Base-by-base conservation (phyloP, 352 stramenopile genomes). In the Phytophthora pinifolia region DNA sequence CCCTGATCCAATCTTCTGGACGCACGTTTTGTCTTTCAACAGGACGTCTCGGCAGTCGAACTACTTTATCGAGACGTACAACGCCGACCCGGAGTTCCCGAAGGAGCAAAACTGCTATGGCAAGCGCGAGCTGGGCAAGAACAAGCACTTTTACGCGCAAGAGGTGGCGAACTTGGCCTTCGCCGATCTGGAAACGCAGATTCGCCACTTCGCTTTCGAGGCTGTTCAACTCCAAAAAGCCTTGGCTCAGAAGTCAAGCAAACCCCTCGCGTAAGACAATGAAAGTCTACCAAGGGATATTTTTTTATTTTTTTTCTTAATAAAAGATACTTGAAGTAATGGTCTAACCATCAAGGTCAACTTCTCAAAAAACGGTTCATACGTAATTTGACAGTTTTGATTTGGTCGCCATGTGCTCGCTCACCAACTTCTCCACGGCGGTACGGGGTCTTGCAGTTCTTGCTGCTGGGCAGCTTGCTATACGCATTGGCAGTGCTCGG, bases 1-100 rank as follows among this genome's bases (percentile, higher is more conserved):
- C 25, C 47, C 57, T 34, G 69, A 77, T 37, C 65, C 67, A 1
- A 54, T 60, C 14, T 66, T 85, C 41, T 79, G 76, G 66, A 84
- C 77, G 18, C 74, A 86, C 34, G 22, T 27, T 27, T 44, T 75
- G 58, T 65, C 74, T 37, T 74, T 87, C 61, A 74, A 76, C 54
- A 61, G 56, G 9, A 72, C 54, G 20, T 65, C 60, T 0, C 54
- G 46, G 9, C 50, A 53, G 3, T 38, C n/a, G 9, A 52, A 74
- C 54, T 83, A 78, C 47, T 58, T 44, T 35, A 65, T 83, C 18
- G 60, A 80, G 33, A 69, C 77, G 48, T 83, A 64, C 49, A 48
- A 74, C 17, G 67, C 50, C 36, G 44, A 42, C n/a, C 39, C 54
- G 3, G 35, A 48, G 13, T 70, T 76, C 30, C 64, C 67, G 12